Evolutionary conservation across 2,329 filamentous ascomycete genomes (phyloP), one percentile per base, ranked within the genome.

Genomic region (Xylariaceae sp.): DNA sequence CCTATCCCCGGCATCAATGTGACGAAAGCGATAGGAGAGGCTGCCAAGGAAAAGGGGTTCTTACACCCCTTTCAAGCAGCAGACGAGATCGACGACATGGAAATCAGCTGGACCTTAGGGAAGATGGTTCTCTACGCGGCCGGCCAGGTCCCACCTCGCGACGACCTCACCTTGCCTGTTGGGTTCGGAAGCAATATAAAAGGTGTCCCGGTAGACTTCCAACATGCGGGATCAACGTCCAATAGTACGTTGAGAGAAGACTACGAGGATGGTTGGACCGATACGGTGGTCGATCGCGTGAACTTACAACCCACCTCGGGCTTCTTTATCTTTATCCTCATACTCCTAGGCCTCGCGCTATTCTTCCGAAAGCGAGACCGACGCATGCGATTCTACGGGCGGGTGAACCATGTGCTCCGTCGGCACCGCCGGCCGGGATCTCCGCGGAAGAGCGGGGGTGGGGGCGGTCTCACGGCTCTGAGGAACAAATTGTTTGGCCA

Each of bases 111-210:
- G 92, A 97, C 92, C 0, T 68, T 98, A 4, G 92, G 92, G 1
- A 95, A 96, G 59, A 96, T 97, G 75, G 78, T 98, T 5, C 75
- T 98, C 4, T 97, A 97, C 53, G 92, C 92, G 4, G 82, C 90
- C 1, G 92, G 88, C 3, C 88, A 96, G 59, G 73, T 98, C 5
- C 82, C 85, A 1, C 75, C 86, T 0, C 64, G 71, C 5, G 71
- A 69, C 2, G 67, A 72, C 29, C 69, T 72, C 12, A 46, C 60
- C 2, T 67, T 89, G 2, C 87, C 89, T 0, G 92, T 98, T 8
- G 92, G 92, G 0, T 97, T 97, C 57, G 92, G 92, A 41, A 88
- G 81, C 64, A 98, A 98, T 55, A 68, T 73, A n/a, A 68, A 69
- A 27, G 70, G 70, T 6, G 71, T 83, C 3, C 83, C 87, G 0